These are phyloP conservation scores for Lactifluus subvellereus DNA, from an alignment of 768 basidiomycete genomes.

Conservation along the genomic window DNA sequence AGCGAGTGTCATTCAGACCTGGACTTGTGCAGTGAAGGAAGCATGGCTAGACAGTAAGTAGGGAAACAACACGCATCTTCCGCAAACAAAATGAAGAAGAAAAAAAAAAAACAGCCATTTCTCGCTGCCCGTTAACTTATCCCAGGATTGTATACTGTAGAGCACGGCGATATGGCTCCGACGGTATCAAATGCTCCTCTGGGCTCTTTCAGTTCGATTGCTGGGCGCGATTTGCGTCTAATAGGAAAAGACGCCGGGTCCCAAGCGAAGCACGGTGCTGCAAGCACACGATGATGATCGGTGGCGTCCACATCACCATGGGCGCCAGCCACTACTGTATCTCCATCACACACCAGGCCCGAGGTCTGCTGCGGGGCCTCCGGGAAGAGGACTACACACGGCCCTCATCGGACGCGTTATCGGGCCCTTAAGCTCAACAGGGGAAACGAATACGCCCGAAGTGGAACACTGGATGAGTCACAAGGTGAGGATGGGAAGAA, in stretches of 20 bases:
- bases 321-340: not conserved
- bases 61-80: not conserved
- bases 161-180: not conserved
- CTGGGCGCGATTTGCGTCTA: not conserved
- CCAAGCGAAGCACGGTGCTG: not conserved
- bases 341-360: not conserved
- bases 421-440: not conserved
- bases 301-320: not conserved
- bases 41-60: not conserved
- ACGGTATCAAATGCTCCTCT: not conserved
- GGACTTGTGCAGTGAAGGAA: not conserved
- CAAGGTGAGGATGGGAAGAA: not conserved
- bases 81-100: not conserved
- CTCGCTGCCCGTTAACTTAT: not conserved
- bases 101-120: not conserved
- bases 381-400: not conserved
- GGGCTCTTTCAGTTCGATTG: not conserved
- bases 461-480: constrained; percentile 6
- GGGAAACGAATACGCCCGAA: not conserved
- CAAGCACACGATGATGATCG: constrained; percentile 1
- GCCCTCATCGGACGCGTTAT: not conserved
- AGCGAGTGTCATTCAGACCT: not conserved
- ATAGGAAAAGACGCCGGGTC: not conserved
- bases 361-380: not conserved
- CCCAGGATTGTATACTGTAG: not conserved